A percentile compares a stretch with the other conserved stretches of the same genome.
These are phyloP conservation scores for Crepidotus variabilis DNA, from an alignment of 768 basidiomycete genomes.

Conservation along the genomic window DNA sequence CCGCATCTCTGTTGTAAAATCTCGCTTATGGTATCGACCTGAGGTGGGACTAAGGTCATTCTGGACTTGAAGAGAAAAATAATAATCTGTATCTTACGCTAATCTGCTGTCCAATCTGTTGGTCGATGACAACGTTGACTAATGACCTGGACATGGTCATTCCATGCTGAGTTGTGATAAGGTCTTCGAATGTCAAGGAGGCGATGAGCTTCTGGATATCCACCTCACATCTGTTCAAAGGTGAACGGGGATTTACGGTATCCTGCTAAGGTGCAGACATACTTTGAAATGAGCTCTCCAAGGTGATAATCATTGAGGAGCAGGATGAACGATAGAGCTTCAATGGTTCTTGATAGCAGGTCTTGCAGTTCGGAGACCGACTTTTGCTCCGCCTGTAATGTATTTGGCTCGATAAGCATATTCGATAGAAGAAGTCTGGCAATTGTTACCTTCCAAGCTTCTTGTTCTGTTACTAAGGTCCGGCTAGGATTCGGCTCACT, in stretches of 20 bases:
- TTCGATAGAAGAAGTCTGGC: background rate
- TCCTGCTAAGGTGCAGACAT: conserved; percentile 22
- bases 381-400: conserved; percentile 66
- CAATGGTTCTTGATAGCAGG: conserved; percentile 81
- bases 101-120: conserved; percentile 96
- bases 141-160: conserved; percentile 84
- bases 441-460: conserved; percentile 76
- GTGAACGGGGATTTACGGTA: conserved; percentile 5
- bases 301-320: conserved; percentile 90
- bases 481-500: conserved; percentile 62
- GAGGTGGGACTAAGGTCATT: conserved; percentile 10
- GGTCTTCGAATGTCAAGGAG: conserved; percentile 77
- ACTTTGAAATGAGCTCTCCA: conserved; percentile 82
- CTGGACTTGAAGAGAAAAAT: conserved; percentile 5
- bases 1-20: conserved; percentile 92
- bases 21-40: conserved; percentile 98
- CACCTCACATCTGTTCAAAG: conserved; percentile 56
- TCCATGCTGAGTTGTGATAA: conserved; percentile 83
- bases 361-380: conserved; percentile 76
- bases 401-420: background rate
- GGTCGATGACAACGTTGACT: conserved; percentile 95
- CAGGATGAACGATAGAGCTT: conserved; percentile 91
- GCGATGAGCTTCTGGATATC: conserved; percentile 68
- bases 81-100: conserved; percentile 57
- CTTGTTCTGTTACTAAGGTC: conserved; percentile 64